A percentile compares a stretch with the other conserved stretches of the same genome.
Evolutionary conservation across 2,329 filamentous ascomycete genomes (phyloP).

Genomic region (Cladophialophora bantiana): DNA sequence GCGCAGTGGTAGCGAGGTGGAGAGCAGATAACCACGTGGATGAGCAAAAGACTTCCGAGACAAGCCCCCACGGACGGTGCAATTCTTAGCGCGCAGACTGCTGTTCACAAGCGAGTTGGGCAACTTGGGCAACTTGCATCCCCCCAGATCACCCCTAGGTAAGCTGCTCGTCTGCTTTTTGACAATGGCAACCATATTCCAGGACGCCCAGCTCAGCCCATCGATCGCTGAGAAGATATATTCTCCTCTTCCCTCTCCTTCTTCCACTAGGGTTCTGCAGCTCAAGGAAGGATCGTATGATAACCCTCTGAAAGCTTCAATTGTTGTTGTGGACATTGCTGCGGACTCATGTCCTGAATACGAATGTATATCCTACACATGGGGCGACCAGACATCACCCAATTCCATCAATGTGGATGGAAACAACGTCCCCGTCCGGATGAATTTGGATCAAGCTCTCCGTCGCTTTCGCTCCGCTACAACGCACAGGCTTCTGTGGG

Average conservation of each 20-base stretch:
- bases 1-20: not conserved
- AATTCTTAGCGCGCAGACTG: not conserved
- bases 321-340: slow-evolving; percentile 2
- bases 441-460: slow-evolving; percentile 1
- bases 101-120: not conserved
- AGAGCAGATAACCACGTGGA: slow-evolving; percentile 1
- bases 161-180: not conserved
- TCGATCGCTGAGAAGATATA: slow-evolving; percentile 6
- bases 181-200: slow-evolving; percentile 12
- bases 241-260: not conserved
- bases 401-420: not conserved
- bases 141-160: not conserved
- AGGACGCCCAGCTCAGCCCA: slow-evolving; percentile 2
- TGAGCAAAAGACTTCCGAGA: not conserved
- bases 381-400: not conserved
- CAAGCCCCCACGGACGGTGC: not conserved
- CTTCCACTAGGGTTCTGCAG: not conserved
- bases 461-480: not conserved
- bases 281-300: not conserved
- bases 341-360: slow-evolving; percentile 1
- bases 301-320: not conserved
- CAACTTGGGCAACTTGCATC: too few relatives aligned
- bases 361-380: slow-evolving; percentile 5
- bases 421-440: not conserved
- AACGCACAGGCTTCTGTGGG: not conserved